phyloP scores from a whole-genome alignment of 2,329 filamentous ascomycete species.

The Aspergillus hortae region DNA sequence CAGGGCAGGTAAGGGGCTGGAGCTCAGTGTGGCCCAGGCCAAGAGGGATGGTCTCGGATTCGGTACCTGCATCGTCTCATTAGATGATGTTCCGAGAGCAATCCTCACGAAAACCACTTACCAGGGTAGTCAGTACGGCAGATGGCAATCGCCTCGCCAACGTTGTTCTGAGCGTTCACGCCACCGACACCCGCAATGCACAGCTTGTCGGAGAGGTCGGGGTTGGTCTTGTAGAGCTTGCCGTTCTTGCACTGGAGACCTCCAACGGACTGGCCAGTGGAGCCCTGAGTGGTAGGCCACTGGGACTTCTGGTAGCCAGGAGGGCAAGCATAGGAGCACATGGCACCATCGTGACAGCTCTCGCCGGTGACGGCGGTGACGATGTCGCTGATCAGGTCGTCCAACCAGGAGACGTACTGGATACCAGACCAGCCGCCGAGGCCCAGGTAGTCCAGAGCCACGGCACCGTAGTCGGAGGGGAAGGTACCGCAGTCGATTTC shows the following conservation, averaged over 20 bases:
- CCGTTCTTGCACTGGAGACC: slow-evolving; percentile 73
- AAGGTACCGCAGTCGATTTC: slow-evolving; percentile 68
- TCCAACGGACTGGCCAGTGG: slow-evolving; percentile 78
- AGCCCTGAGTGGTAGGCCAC: slow-evolving; percentile 76
- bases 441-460: slow-evolving; percentile 65
- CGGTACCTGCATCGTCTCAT: slow-evolving; percentile 51
- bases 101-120: slow-evolving; percentile 26
- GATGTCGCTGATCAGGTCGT: slow-evolving; percentile 61
- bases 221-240: slow-evolving; percentile 74
- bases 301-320: slow-evolving; percentile 88
- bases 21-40: slow-evolving; percentile 57
- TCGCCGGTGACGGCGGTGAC: slow-evolving; percentile 60
- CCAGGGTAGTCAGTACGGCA: slow-evolving; percentile 98
- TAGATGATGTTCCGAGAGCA: no score
- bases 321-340: slow-evolving; percentile 95
- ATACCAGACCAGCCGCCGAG: slow-evolving; percentile 77
- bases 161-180: slow-evolving; percentile 71
- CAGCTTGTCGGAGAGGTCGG: slow-evolving; percentile 60
- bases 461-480: slow-evolving; percentile 75
- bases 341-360: slow-evolving; percentile 59
- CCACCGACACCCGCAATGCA: slow-evolving; percentile 70
- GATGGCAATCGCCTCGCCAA: slow-evolving; percentile 63
- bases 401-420: slow-evolving; percentile 58
- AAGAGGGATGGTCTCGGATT: slow-evolving; percentile 80
- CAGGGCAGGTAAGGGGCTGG: slow-evolving; percentile 69